Conservation (phyloP, 2,329 filamentous ascomycete species). For the Epichloe aotearoae region DNA sequence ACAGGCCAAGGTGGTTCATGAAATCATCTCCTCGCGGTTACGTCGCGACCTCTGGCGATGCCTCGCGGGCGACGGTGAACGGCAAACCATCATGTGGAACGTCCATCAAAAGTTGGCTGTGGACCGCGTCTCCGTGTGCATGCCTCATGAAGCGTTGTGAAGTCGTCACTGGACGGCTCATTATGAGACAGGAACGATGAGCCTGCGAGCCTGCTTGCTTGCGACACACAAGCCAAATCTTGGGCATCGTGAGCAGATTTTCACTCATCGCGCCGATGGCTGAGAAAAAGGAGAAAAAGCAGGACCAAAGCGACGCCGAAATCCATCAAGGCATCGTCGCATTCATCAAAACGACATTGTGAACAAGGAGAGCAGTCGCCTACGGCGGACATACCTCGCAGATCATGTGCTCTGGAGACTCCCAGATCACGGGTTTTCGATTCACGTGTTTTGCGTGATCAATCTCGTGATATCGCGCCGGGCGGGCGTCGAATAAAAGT, state of each 20-base stretch:
- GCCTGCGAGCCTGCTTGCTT: not conserved
- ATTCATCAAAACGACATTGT: constrained; percentile 9
- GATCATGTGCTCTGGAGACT: constrained; percentile 29
- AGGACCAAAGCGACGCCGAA: not conserved
- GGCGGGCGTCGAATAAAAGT: constrained; percentile 19
- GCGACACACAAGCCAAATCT: not conserved
- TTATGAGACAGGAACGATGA: not conserved
- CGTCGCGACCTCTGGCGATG: not conserved
- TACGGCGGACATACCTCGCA: constrained; percentile 27
- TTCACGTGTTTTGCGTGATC: constrained; percentile 33
- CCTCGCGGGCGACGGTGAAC: not conserved
- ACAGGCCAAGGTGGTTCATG: not conserved
- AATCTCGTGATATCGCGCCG: constrained; percentile 36
- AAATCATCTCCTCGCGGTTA: not conserved
- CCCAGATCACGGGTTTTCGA: constrained; percentile 31
- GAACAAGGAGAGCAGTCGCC: constrained; percentile 9
- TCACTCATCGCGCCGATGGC: not conserved
- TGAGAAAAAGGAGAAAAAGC: not conserved
- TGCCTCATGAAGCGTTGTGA: not conserved
- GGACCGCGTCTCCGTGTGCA: not conserved
- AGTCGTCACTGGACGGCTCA: constrained; percentile 3
- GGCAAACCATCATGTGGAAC: not conserved
- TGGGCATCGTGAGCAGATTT: not conserved
- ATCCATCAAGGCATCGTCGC: constrained; percentile 2
- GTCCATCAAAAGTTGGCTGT: not conserved